Evolutionary conservation across 495 filamentous ascomycete genomes (phyloP), one percentile per base, ranked within the genome.

Genomic region (Amniculicola lignicola): DNA sequence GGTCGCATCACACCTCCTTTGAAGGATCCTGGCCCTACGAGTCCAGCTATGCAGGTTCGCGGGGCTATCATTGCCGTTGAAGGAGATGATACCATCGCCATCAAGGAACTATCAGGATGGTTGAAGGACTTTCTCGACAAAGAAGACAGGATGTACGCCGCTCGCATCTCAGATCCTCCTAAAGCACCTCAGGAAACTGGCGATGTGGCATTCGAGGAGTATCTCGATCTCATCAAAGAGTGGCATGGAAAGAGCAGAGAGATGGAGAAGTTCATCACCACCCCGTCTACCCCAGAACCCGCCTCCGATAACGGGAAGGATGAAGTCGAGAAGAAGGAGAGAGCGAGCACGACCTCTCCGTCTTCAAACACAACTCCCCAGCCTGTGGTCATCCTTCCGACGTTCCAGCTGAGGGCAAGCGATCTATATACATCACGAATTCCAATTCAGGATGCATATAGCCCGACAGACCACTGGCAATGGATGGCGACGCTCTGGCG

Each of bases 401-500:
- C 83, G 14, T 96, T 85, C 67, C 82, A 86, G 53, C 81, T 97
- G 12, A 87, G 83, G 1, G 80, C 81, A 0, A 84, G 86, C 4
- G 88, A 96, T 64, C 70, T 76, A 27, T 92, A 85, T 61, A 85
- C 90, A 0, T 79, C 77, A 44, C 72, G 76, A 14, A 81, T 91
- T 10, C 86, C 86, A 6, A 87, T 95, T 42, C 71, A 75, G 10
- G 91, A 96, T 60, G 75, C 81, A 2, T 95, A 95, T 67, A 79
- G 80, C 1, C 84, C 88, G 0, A 74, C 88, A 24, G 90, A 98
- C 64, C 93, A 98, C 67, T 98, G 93, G 93, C 90, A 96, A 70
- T 96, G 93, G 93, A 89, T 92, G 76, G 93, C 92, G 23, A 93
- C 88, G 44, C 78, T 96, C 2, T 98, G 92, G 92, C 84, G 91